Conservation (phyloP, 2,329 filamentous ascomycete genomes). For the Paecilomyces formosus region DNA sequence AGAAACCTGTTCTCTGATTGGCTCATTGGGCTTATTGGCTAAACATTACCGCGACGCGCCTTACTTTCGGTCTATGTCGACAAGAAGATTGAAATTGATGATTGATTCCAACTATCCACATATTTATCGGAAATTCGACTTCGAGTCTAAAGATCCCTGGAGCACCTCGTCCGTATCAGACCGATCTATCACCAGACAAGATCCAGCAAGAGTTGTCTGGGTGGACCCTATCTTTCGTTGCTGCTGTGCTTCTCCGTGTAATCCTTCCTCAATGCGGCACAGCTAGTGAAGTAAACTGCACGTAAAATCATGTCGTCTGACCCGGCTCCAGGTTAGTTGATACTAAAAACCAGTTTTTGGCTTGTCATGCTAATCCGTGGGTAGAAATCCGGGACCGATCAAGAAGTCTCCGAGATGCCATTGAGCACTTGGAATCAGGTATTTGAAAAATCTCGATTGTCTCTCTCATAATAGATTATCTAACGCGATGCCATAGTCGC, state of each 20-base stretch:
- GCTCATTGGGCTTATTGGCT: background rate
- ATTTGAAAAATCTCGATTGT: conserved; percentile 2
- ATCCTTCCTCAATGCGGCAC: background rate
- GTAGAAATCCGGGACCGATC: conserved; percentile 6
- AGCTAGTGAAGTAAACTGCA: background rate
- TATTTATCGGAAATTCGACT: no score
- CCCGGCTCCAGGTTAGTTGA: conserved; percentile 10
- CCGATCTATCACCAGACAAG: no score
- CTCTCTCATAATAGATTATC: background rate
- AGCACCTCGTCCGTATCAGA: no score
- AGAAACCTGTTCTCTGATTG: background rate
- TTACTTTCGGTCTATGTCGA: background rate
- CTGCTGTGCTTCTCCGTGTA: background rate
- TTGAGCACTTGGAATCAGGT: conserved; percentile 32
- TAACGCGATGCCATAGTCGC: conserved; percentile 20
- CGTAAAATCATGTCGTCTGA: conserved; percentile 12
- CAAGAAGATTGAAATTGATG: background rate
- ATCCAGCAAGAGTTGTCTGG: background rate
- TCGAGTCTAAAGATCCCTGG: no score
- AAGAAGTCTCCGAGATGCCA: conserved; percentile 21
- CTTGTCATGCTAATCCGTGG: background rate
- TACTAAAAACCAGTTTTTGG: no score
- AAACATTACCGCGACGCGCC: background rate
- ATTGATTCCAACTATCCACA: no score
- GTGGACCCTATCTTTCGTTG: background rate